Evolutionary conservation across 768 basidiomycete genomes (phyloP).

Genomic region (Suillus americanus): DNA sequence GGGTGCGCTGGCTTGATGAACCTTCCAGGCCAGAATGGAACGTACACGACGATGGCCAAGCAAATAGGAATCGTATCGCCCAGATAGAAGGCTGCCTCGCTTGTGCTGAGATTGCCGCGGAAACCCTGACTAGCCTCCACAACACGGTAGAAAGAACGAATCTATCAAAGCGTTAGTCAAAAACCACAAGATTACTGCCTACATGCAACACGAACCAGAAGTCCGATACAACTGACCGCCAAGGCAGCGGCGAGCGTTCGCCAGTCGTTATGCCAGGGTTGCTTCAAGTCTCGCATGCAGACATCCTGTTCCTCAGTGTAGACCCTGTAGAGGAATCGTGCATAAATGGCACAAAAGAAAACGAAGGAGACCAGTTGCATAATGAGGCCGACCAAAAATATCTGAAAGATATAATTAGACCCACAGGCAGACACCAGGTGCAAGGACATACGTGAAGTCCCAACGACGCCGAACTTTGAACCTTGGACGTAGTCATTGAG

Average conservation of each 20-base stretch:
- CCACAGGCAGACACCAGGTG: not conserved
- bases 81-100: constrained; percentile 64
- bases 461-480: constrained; percentile 23
- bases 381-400: constrained; percentile 57
- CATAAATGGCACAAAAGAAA: constrained; percentile 46
- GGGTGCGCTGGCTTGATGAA: constrained; percentile 35
- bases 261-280: constrained; percentile 59
- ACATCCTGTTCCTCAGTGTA: constrained; percentile 37
- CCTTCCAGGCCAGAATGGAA: constrained; percentile 65
- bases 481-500: constrained; percentile 42
- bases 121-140: constrained; percentile 70
- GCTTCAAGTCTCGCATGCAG: constrained; percentile 39
- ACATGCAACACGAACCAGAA: constrained; percentile 46
- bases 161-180: constrained; percentile 30
- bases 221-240: constrained; percentile 58
- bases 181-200: not conserved
- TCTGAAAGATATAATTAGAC: constrained; percentile 30
- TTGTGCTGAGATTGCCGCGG: constrained; percentile 54
- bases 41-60: constrained; percentile 55
- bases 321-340: constrained; percentile 50
- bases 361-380: constrained; percentile 56
- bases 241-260: constrained; percentile 50
- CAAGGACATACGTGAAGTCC: constrained; percentile 37
- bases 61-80: constrained; percentile 68
- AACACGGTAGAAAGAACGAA: constrained; percentile 63